phyloP scores from a whole-genome alignment of 305 asterid genomes.

The Solanum hybrid region DNA sequence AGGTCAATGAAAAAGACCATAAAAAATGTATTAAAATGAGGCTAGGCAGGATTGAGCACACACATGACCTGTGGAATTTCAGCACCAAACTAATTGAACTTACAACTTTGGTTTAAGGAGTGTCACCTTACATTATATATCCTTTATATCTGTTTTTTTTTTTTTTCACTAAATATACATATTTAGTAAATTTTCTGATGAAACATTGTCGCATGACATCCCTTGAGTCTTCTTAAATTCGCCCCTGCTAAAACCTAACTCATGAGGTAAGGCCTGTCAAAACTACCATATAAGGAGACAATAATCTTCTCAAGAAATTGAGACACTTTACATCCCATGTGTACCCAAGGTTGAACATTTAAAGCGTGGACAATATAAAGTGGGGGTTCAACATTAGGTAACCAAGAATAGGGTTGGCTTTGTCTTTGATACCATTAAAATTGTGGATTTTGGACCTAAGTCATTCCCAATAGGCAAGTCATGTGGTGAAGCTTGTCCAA shows the following conservation, averaged over 20 bases:
- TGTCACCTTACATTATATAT: neutral
- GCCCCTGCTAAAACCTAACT: neutral
- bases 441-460: neutral
- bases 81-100: neutral
- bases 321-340: neutral
- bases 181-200: neutral
- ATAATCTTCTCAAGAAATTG: neutral
- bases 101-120: neutral
- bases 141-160: neutral
- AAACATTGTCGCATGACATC: neutral
- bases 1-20: neutral
- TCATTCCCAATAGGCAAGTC: neutral
- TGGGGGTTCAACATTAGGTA: neutral
- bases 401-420: neutral
- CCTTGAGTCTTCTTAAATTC: neutral
- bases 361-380: neutral
- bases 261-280: neutral
- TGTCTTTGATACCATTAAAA: neutral
- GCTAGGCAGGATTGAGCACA: neutral
- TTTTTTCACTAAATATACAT: neutral
- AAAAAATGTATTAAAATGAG: neutral
- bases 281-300: neutral
- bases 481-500: neutral
- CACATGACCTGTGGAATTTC: neutral
- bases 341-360: neutral